phyloP scores from a whole-genome alignment of 1,284 basidiomycete genomes.

The Pseudozyma sp. region DNA sequence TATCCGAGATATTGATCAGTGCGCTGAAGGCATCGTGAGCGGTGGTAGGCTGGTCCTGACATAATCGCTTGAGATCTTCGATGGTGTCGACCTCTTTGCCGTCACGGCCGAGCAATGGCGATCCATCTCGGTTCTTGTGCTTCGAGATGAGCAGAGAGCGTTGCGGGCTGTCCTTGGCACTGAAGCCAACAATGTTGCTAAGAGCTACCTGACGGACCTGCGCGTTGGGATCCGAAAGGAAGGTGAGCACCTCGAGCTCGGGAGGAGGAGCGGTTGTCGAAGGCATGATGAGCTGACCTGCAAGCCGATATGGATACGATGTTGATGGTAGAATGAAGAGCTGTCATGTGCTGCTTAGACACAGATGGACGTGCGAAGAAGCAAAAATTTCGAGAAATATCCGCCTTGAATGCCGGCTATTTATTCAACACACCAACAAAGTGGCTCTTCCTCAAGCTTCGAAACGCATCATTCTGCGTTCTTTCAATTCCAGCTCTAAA shows the following conservation, averaged over 20 bases:
- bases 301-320: constrained; percentile 2
- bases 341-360: not conserved
- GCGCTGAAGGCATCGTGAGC: constrained; percentile 96
- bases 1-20: constrained; percentile 92
- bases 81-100: constrained; percentile 64
- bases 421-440: not conserved
- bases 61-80: constrained; percentile 81
- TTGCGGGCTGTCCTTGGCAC: constrained; percentile 52
- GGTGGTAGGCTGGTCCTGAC: constrained; percentile 81
- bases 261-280: constrained; percentile 33
- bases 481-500: not conserved
- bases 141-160: constrained; percentile 59
- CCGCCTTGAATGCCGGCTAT: constrained; percentile 23
- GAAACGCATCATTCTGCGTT: constrained; percentile 9
- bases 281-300: constrained; percentile 24
- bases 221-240: constrained; percentile 86
- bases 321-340: not conserved
- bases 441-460: constrained; percentile 16
- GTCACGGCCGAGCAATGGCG: constrained; percentile 51
- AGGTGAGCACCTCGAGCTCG: constrained; percentile 79
- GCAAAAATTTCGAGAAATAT: constrained; percentile 26
- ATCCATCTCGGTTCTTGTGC: constrained; percentile 56
- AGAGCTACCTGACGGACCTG: constrained; percentile 88
- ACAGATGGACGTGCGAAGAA: constrained; percentile 13
- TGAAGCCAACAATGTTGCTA: constrained; percentile 77